These are phyloP conservation scores for Termitomyces sp. DNA, from an alignment of 768 basidiomycete species.

Conservation along the genomic window DNA sequence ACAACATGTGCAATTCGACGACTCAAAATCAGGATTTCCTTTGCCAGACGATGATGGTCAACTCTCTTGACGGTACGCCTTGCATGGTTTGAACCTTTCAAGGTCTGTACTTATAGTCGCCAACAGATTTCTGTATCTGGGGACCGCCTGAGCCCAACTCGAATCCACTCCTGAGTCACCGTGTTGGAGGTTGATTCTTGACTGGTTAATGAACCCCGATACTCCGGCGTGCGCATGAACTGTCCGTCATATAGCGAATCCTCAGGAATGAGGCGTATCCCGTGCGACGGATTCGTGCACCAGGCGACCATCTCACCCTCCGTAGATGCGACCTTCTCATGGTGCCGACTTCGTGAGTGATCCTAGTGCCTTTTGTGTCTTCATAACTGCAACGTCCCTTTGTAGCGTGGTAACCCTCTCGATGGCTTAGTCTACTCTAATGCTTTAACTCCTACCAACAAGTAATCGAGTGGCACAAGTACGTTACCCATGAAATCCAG, in stretches of 20 bases:
- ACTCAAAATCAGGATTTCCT: constrained; percentile 43
- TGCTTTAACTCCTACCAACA: constrained; percentile 35
- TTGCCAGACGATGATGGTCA: constrained; percentile 50
- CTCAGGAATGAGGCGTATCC: constrained; percentile 67
- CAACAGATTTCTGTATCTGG: constrained; percentile 69
- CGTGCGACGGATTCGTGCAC: constrained; percentile 65
- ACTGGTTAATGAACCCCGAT: constrained; percentile 62
- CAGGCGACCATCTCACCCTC: constrained; percentile 73
- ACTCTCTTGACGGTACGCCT: constrained; percentile 40
- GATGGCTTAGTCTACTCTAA: constrained; percentile 16
- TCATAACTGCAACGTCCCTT: neutral
- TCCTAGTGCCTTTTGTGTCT: neutral
- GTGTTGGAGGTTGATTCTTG: constrained; percentile 40
- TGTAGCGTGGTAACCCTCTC: constrained; percentile 12
- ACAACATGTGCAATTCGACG: constrained; percentile 57
- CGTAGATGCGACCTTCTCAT: constrained; percentile 53
- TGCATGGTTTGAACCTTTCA: neutral
- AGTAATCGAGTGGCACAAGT: constrained; percentile 55
- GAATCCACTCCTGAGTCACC: constrained; percentile 51
- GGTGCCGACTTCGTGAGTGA: constrained; percentile 51
- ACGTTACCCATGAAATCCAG: constrained; percentile 12
- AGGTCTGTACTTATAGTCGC: neutral
- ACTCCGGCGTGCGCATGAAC: constrained; percentile 50
- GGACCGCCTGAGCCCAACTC: constrained; percentile 45
- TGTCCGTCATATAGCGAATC: constrained; percentile 64